Conservation (phyloP, 2,329 filamentous ascomycete species). For the Neofusicoccum kwambonambiense region DNA sequence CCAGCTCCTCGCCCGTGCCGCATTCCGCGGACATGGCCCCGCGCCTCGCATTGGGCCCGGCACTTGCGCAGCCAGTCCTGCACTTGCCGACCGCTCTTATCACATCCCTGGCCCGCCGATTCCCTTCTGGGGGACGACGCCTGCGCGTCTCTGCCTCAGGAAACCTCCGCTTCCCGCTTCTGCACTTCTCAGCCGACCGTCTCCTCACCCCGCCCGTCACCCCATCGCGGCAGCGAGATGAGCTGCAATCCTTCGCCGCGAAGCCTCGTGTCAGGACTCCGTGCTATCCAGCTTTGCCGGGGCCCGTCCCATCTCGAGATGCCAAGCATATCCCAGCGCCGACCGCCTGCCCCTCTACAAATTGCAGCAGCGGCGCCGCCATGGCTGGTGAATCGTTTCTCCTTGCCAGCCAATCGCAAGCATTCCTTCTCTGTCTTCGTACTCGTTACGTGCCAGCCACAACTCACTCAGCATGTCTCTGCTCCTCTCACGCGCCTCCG, state of each 20-base stretch:
- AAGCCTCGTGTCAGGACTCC: neutral
- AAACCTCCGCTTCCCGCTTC: neutral
- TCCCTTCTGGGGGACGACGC: too few relatives aligned
- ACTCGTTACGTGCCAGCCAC: neutral
- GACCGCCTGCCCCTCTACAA: neutral
- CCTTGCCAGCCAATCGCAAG: neutral
- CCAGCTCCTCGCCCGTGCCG: neutral
- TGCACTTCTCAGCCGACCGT: neutral
- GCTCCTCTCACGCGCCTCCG: conserved; percentile 10
- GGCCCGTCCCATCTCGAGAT: neutral
- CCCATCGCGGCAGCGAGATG: too few relatives aligned
- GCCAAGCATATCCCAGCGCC: neutral
- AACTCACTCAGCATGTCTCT: neutral
- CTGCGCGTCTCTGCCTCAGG: neutral
- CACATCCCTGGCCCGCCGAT: too few relatives aligned
- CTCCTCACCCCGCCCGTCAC: neutral
- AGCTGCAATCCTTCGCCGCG: too few relatives aligned
- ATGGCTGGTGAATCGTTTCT: neutral
- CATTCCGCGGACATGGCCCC: neutral
- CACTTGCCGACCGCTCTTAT: neutral
- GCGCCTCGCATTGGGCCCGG: neutral
- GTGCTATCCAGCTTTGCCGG: neutral
- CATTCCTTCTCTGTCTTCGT: neutral
- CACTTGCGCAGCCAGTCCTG: neutral
- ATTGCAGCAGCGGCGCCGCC: neutral